Conservation (phyloP, 2,329 filamentous ascomycete genomes). For the Penicillium palitans region DNA sequence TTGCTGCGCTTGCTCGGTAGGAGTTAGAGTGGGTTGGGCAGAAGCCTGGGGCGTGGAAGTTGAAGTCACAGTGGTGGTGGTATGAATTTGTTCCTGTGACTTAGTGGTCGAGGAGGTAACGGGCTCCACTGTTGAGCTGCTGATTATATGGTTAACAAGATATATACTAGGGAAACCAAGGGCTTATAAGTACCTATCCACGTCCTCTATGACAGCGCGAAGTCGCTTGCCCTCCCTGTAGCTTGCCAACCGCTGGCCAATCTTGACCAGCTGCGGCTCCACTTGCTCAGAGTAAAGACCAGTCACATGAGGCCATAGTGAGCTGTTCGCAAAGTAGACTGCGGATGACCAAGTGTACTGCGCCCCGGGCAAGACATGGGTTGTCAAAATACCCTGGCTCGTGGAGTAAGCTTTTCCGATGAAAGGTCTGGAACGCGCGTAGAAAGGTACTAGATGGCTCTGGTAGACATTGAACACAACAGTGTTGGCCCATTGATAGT, state of each 20-base stretch:
- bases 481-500: slow-evolving; percentile 73
- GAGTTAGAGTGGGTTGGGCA: slow-evolving; percentile 42
- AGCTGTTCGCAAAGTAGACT: slow-evolving; percentile 69
- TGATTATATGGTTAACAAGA: slow-evolving; percentile 13
- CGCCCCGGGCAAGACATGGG: slow-evolving; percentile 70
- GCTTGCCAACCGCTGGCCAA: slow-evolving; percentile 79
- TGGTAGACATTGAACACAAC: slow-evolving; percentile 31
- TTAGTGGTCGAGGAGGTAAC: slow-evolving; percentile 25
- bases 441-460: slow-evolving; percentile 71
- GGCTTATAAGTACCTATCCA: slow-evolving; percentile 46
- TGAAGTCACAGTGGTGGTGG: slow-evolving; percentile 22
- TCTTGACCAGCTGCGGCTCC: slow-evolving; percentile 89
- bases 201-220: slow-evolving; percentile 58
- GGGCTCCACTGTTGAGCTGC: slow-evolving; percentile 24
- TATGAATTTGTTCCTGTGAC: slow-evolving; percentile 17
- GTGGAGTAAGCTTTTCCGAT: slow-evolving; percentile 66
- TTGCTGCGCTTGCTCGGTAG: slow-evolving; percentile 44
- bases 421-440: slow-evolving; percentile 73
- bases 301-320: slow-evolving; percentile 77
- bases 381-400: slow-evolving; percentile 65
- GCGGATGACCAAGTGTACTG: slow-evolving; percentile 69
- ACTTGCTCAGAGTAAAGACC: slow-evolving; percentile 87
- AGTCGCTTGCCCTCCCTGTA: slow-evolving; percentile 62
- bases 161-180: background rate
- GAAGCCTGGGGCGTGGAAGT: slow-evolving; percentile 31